Conservation (phyloP, 2,329 filamentous ascomycete genomes). For the Colletotrichum salicis region DNA sequence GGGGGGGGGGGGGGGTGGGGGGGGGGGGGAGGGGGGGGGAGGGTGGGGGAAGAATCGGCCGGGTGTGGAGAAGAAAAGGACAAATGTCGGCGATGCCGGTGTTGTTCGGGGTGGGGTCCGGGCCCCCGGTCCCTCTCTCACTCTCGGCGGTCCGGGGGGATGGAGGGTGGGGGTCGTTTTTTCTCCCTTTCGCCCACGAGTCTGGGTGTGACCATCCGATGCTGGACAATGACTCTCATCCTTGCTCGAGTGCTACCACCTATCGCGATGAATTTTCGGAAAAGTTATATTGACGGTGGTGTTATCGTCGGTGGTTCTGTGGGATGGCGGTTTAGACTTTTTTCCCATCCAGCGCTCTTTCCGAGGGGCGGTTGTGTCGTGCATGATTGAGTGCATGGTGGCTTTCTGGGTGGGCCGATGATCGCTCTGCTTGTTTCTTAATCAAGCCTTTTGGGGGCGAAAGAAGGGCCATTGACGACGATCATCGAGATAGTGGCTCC, state of each 20-base stretch:
- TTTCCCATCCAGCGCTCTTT: neutral
- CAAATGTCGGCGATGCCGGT: conserved; percentile 12
- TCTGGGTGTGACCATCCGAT: neutral
- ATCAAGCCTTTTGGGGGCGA: neutral
- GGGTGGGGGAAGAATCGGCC: neutral
- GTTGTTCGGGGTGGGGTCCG: conserved; percentile 14
- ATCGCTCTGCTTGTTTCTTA: neutral
- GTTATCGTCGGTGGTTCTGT: neutral
- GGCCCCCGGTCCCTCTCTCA: neutral
- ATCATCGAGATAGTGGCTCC: neutral
- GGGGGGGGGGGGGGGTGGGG: too few species aligned
- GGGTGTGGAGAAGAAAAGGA: neutral
- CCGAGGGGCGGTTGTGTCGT: neutral
- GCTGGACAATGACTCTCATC: conserved; percentile 22
- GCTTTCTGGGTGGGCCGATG: neutral
- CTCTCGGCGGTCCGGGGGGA: neutral
- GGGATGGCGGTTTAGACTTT: neutral
- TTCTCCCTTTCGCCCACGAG: neutral
- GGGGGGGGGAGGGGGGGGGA: too few species aligned
- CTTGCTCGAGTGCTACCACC: conserved; percentile 6
- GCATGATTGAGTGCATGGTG: neutral
- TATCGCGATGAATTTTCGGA: conserved; percentile 3
- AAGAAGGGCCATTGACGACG: neutral
- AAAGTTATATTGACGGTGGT: conserved; percentile 6
- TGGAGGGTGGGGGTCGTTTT: neutral